These are phyloP conservation scores for Sporothrix pallida DNA, from an alignment of 2,329 filamentous ascomycete genomes.

Conservation along the genomic window DNA sequence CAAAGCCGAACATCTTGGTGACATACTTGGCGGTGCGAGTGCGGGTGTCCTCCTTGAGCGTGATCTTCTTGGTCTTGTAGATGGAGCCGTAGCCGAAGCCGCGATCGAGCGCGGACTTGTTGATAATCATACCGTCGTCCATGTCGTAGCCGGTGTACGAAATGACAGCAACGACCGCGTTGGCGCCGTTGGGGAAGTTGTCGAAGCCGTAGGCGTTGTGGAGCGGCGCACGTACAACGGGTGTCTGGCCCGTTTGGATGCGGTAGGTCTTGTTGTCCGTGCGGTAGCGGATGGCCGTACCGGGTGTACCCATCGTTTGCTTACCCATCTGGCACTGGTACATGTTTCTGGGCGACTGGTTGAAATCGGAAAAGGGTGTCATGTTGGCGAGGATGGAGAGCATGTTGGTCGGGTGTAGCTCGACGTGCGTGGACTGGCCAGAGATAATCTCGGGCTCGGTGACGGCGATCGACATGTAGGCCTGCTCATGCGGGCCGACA, in stretches of 20 bases:
- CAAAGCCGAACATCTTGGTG: constrained; percentile 88
- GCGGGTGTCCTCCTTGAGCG: constrained; percentile 78
- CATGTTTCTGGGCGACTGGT: constrained; percentile 98
- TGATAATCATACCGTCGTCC: constrained; percentile 99
- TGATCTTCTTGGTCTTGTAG: constrained; percentile 95
- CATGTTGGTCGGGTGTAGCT: constrained; percentile 93
- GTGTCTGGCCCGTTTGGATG: constrained; percentile 93
- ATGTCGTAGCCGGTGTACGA: constrained; percentile 99
- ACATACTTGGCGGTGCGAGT: constrained; percentile 70
- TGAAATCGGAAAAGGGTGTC: constrained; percentile 98
- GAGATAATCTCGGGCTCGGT: constrained; percentile 85
- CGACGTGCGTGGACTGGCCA: constrained; percentile 91
- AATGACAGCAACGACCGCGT: constrained; percentile 95
- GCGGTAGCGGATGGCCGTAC: constrained; percentile 79
- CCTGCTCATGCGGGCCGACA: constrained; percentile 93
- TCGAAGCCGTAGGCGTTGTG: constrained; percentile 97
- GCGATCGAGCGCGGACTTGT: constrained; percentile 94
- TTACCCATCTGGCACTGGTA: constrained; percentile 99
- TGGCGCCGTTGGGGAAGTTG: constrained; percentile 96
- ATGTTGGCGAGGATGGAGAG: constrained; percentile 97
- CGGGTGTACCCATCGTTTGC: constrained; percentile 97
- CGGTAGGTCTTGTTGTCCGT: constrained; percentile 98
- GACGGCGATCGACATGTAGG: constrained; percentile 97
- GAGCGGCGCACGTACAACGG: constrained; percentile 86
- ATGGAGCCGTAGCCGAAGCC: constrained; percentile 96